Percentiles rank a stretch among this genome's conserved stretches.
These are phyloP conservation scores for Hypoxylon sp. DNA, from an alignment of 2,329 filamentous ascomycete genomes.

Conservation along the genomic window DNA sequence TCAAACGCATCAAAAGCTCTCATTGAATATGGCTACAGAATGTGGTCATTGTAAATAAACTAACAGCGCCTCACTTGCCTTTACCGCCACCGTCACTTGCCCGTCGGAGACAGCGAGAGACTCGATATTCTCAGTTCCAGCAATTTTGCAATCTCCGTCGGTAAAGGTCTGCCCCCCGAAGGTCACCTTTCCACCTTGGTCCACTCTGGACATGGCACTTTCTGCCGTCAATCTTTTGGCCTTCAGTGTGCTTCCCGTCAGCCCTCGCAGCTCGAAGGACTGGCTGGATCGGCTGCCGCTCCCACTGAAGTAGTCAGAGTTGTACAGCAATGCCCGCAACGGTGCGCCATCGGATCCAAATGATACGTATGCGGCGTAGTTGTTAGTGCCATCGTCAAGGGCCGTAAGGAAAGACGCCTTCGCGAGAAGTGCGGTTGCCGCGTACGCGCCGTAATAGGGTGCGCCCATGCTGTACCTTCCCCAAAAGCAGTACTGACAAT, in stretches of 20 bases:
- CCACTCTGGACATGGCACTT: conserved; percentile 58
- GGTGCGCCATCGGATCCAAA: conserved; percentile 56
- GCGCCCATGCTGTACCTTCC: conserved; percentile 61
- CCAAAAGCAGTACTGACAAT: conserved; percentile 57
- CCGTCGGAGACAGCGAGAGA: conserved; percentile 52
- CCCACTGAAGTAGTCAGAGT: conserved; percentile 58
- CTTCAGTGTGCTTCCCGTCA: conserved; percentile 52
- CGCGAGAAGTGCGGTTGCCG: conserved; percentile 60
- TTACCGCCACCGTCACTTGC: conserved; percentile 56
- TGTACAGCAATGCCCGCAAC: conserved; percentile 58
- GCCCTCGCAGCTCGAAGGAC: conserved; percentile 58
- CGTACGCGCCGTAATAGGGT: conserved; percentile 65
- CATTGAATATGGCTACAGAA: background rate
- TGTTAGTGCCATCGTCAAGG: conserved; percentile 58
- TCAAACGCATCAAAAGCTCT: too few species aligned
- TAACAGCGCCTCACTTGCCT: conserved; percentile 62
- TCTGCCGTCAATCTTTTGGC: conserved; percentile 61
- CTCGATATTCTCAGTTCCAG: conserved; percentile 57
- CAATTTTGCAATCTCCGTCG: conserved; percentile 59
- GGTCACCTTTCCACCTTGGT: conserved; percentile 57
- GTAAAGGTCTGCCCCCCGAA: conserved; percentile 62
- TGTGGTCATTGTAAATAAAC: conserved; percentile 57
- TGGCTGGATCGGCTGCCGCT: conserved; percentile 53
- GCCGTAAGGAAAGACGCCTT: conserved; percentile 58
- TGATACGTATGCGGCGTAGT: conserved; percentile 61